Percentiles rank a stretch among this genome's conserved stretches.
These are phyloP conservation scores for Alternaria solani DNA, from an alignment of 2,329 filamentous ascomycete genomes.

Conservation along the genomic window DNA sequence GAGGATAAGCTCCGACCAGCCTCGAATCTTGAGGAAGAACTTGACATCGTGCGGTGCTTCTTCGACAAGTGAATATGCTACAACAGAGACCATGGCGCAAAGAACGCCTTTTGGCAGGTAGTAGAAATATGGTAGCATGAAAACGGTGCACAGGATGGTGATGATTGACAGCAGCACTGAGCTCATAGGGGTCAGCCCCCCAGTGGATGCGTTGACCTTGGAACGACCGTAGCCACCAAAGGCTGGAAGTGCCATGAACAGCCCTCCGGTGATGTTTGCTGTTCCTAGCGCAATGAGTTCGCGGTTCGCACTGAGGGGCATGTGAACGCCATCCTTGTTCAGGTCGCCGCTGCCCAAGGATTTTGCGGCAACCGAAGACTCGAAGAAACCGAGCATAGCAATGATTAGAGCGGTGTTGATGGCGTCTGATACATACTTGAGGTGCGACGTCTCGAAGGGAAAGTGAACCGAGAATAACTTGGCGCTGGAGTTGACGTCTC, in stretches of 20 bases:
- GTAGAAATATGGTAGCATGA: conserved; percentile 89
- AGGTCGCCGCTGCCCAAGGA: conserved; percentile 67
- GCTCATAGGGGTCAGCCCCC: conserved; percentile 91
- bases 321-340: conserved; percentile 72
- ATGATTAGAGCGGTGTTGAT: conserved; percentile 94
- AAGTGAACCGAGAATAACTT: conserved; percentile 80
- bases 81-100: conserved; percentile 92
- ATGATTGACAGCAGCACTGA: conserved; percentile 86
- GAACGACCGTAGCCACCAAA: conserved; percentile 97
- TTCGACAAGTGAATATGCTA: conserved; percentile 93
- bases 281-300: conserved; percentile 91
- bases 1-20: conserved; percentile 83
- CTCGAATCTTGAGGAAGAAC: conserved; percentile 87
- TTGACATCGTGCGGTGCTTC: conserved; percentile 91
- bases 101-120: conserved; percentile 97
- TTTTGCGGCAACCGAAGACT: conserved; percentile 95
- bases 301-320: conserved; percentile 87
- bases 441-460: conserved; percentile 78
- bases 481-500: conserved; percentile 79
- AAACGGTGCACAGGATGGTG: conserved; percentile 80
- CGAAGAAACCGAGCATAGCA: conserved; percentile 95
- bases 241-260: conserved; percentile 90
- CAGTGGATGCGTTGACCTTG: conserved; percentile 93
- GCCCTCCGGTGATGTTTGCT: conserved; percentile 88
- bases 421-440: conserved; percentile 83